phyloP scores from a whole-genome alignment of 2,329 filamentous ascomycete genomes.

The Cyphellophora europaea region DNA sequence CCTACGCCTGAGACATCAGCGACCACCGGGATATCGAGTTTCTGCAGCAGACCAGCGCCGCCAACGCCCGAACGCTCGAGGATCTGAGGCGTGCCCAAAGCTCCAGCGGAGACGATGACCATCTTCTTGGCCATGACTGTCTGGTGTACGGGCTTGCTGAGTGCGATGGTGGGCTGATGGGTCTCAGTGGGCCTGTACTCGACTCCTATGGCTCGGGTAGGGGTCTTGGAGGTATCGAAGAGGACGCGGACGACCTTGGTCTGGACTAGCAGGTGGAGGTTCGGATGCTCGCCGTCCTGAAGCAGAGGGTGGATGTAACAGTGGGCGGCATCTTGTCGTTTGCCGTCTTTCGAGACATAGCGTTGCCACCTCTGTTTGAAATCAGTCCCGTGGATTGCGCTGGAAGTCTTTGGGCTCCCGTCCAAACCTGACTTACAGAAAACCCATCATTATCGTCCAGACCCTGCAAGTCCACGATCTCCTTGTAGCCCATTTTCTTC shows the following conservation, averaged over 20 bases:
- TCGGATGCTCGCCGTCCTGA: slow-evolving; percentile 33
- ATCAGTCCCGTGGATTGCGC: too few relatives aligned
- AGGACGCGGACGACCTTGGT: slow-evolving; percentile 47
- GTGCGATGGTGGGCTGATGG: background rate
- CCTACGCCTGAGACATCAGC: slow-evolving; percentile 37
- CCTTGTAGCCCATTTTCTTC: slow-evolving; percentile 37
- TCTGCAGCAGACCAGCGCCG: slow-evolving; percentile 30
- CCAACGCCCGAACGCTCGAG: slow-evolving; percentile 55
- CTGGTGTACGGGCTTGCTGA: slow-evolving; percentile 13
- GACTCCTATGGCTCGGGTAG: slow-evolving; percentile 45
- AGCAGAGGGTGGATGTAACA: slow-evolving; percentile 6
- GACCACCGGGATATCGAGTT: slow-evolving; percentile 32
- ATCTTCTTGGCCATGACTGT: slow-evolving; percentile 32
- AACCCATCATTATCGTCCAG: too few relatives aligned
- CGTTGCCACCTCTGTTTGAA: slow-evolving; percentile 33
- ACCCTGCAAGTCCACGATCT: slow-evolving; percentile 45
- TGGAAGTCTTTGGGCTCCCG: too few relatives aligned
- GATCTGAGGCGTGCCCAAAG: slow-evolving; percentile 46
- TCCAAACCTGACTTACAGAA: too few relatives aligned
- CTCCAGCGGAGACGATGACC: slow-evolving; percentile 51
- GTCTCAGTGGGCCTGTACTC: slow-evolving; percentile 41
- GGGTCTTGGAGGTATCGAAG: slow-evolving; percentile 43
- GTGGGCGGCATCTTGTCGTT: slow-evolving; percentile 41
- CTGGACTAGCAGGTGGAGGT: slow-evolving; percentile 51
- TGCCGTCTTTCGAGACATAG: slow-evolving; percentile 42